Evolutionary conservation across 257 asterid species (phyloP), one percentile per base, ranked within the genome.

Genomic region (Striga asiatica): DNA sequence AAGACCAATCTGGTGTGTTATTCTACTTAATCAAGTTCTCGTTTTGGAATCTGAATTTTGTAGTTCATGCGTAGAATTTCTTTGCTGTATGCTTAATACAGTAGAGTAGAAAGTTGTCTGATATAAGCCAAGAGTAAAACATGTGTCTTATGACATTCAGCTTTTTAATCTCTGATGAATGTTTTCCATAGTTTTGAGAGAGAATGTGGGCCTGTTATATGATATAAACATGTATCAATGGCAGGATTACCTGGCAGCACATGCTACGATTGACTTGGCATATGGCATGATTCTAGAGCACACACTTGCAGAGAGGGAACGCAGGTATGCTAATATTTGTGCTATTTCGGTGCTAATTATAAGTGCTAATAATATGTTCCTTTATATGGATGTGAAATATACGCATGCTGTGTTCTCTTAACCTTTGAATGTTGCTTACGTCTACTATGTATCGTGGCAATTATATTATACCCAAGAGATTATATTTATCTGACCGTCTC

Each of bases 301-400:
- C 80, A 92, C 99, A 31, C 88, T 92, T 31, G 94, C 97, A 27
- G 99, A 92, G 78, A 75, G 95, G 61, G 99, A 92, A 25, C 93
- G 99, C 70, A 92, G 99, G 99, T 92, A 78, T 35, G 20, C 23
- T 29, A 56, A 52, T 21, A 20, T 24, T 28, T 56, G 27, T 61
- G n/a, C n/a, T n/a, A n/a, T n/a, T n/a, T n/a, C n/a, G n/a, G n/a
- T n/a, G n/a, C n/a, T n/a, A n/a, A n/a, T n/a, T n/a, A n/a, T n/a
- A n/a, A n/a, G n/a, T n/a, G n/a, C n/a, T n/a, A n/a, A n/a, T n/a
- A n/a, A n/a, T n/a, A n/a, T n/a, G n/a, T n/a, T n/a, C n/a, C n/a
- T n/a, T n/a, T n/a, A n/a, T n/a, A n/a, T n/a, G n/a, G n/a, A n/a
- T n/a, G n/a, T n/a, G n/a, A n/a, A n/a, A n/a, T n/a, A n/a, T n/a